phyloP scores from a whole-genome alignment of 2,329 filamentous ascomycete species.

The Pezicula rhizophila region DNA sequence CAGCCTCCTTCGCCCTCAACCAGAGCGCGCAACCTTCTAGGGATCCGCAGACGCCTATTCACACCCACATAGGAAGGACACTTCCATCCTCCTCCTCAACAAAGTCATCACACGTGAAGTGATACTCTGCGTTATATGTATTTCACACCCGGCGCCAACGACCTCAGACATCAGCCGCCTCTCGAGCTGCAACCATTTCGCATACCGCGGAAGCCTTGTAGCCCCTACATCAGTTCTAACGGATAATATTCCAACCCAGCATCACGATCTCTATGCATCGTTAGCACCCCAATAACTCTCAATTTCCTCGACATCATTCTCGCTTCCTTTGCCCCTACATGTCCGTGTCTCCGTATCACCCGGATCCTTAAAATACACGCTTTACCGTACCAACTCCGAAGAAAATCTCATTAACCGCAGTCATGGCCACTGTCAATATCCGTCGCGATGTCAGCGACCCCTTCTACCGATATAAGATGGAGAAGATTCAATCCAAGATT shows the following conservation, averaged over 20 bases:
- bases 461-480: conserved; percentile 99
- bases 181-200: conserved; percentile 96
- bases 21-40: conserved; percentile 1
- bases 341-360: conserved; percentile 33
- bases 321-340: conserved; percentile 28
- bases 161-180: conserved; percentile 90
- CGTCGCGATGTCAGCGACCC: conserved; percentile 95
- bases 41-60: neutral
- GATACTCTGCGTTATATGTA: conserved; percentile 33
- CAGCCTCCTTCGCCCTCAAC: neutral
- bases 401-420: conserved; percentile 39
- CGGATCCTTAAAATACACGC: conserved; percentile 16
- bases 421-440: conserved; percentile 97
- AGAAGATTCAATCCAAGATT: conserved; percentile 96
- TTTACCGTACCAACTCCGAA: conserved; percentile 7
- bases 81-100: conserved; percentile 9
- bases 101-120: conserved; percentile 26
- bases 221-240: conserved; percentile 82
- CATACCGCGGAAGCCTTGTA: conserved; percentile 91
- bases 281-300: conserved; percentile 36
- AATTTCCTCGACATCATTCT: conserved; percentile 45
- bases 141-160: conserved; percentile 58
- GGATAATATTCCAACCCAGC: conserved; percentile 56
- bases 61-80: conserved; percentile 10
- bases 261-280: conserved; percentile 22